phyloP scores from a whole-genome alignment of 371 early-diverging fungal genomes.

The Rhizomucor miehei region DNA sequence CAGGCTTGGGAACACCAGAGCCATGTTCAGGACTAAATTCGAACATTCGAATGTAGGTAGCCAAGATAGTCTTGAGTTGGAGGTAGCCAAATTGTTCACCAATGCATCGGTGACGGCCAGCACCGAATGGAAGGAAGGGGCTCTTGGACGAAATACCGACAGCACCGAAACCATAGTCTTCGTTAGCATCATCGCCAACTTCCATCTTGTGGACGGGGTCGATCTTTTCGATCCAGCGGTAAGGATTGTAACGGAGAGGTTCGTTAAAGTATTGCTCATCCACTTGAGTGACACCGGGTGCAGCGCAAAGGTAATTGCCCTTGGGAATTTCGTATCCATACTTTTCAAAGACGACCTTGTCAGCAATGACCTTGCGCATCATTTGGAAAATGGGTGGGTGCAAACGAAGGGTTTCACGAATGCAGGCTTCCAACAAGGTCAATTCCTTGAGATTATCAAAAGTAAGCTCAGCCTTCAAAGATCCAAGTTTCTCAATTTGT shows the following conservation, averaged over 20 bases:
- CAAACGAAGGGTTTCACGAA: conserved; percentile 91
- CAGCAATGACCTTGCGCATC: conserved; percentile 86
- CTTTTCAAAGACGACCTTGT: conserved; percentile 63
- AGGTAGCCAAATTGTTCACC: conserved; percentile 96
- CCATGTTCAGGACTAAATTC: conserved; percentile 54
- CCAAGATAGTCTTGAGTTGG: conserved; percentile 91
- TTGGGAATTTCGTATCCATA: conserved; percentile 84
- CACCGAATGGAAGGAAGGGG: conserved; percentile 96
- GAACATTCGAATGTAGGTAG: conserved; percentile 76
- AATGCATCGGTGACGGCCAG: conserved; percentile 97
- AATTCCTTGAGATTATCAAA: conserved; percentile 81
- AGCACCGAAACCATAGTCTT: conserved; percentile 86
- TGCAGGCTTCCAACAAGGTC: conserved; percentile 73
- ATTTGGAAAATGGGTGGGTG: conserved; percentile 92
- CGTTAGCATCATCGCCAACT: conserved; percentile 64
- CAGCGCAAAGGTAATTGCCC: conserved; percentile 85
- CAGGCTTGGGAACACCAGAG: conserved; percentile 74
- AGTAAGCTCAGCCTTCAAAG: conserved; percentile 53
- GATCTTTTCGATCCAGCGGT: conserved; percentile 67
- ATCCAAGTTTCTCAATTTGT: conserved; percentile 61
- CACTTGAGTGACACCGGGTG: conserved; percentile 81
- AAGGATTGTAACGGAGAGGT: conserved; percentile 76
- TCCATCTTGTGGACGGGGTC: conserved; percentile 50
- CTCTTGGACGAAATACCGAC: conserved; percentile 69
- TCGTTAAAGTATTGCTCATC: conserved; percentile 79